phyloP scores from a whole-genome alignment of 2,329 filamentous ascomycete genomes.

The Clonostachys byssicola region DNA sequence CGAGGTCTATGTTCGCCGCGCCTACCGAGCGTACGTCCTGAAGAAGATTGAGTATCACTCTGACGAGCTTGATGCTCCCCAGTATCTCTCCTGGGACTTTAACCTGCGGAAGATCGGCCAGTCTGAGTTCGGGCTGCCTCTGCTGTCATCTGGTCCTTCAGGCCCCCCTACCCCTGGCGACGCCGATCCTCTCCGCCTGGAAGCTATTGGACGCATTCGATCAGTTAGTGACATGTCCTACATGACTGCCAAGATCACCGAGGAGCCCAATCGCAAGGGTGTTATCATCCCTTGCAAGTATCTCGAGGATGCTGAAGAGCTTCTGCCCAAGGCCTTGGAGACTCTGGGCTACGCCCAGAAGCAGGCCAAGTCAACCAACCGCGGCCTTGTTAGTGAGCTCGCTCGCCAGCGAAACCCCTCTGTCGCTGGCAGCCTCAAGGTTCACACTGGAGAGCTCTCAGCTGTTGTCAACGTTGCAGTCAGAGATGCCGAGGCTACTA shows the following conservation, averaged over 20 bases:
- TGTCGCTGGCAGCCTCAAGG: slow-evolving; percentile 10
- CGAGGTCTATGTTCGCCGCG: slow-evolving; percentile 93
- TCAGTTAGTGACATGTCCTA: slow-evolving; percentile 98
- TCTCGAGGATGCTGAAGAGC: slow-evolving; percentile 89
- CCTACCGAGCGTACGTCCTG: slow-evolving; percentile 92
- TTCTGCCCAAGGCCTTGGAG: slow-evolving; percentile 79
- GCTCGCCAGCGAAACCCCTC: slow-evolving; percentile 64
- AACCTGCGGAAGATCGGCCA: slow-evolving; percentile 89
- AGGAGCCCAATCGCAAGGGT: slow-evolving; percentile 83
- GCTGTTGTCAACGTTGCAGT: slow-evolving; percentile 92
- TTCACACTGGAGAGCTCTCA: slow-evolving; percentile 68
- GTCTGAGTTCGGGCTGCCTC: slow-evolving; percentile 79
- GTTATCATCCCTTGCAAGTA: slow-evolving; percentile 92
- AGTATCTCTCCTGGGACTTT: slow-evolving; percentile 94
- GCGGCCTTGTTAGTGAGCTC: slow-evolving; percentile 48
- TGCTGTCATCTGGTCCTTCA: slow-evolving; percentile 77
- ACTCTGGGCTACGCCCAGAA: slow-evolving; percentile 61
- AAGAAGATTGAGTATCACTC: slow-evolving; percentile 88
- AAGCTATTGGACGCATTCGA: slow-evolving; percentile 57
- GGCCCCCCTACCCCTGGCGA: slow-evolving; percentile 68
- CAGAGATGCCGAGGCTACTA: slow-evolving; percentile 77
- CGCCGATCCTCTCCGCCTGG: slow-evolving; percentile 20
- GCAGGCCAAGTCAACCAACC: slow-evolving; percentile 44
- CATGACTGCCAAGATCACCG: slow-evolving; percentile 65
- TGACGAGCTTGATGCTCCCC: slow-evolving; percentile 61